Percentiles rank a stretch among this genome's conserved stretches.
These are phyloP conservation scores for Diphasiastrum complanatum DNA, from an alignment of 83 land plant genomes.

Conservation along the genomic window DNA sequence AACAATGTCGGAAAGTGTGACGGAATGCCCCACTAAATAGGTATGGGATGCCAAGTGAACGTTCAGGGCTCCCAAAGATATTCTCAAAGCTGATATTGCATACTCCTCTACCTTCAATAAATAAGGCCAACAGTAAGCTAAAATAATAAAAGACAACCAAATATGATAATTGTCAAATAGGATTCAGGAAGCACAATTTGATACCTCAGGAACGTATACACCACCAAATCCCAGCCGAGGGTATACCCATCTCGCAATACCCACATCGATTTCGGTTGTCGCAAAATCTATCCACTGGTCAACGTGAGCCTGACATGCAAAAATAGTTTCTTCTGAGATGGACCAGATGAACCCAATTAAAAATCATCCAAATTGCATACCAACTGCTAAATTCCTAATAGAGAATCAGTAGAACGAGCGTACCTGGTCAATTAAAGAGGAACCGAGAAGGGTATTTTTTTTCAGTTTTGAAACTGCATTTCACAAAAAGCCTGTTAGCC, in stretches of 20 bases:
- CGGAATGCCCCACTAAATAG: conserved; percentile 65
- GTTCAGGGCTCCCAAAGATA: conserved; percentile 49
- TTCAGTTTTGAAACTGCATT: conserved; percentile 61
- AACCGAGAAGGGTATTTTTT: conserved; percentile 48
- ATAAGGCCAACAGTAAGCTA: background rate
- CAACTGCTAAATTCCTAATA: background rate
- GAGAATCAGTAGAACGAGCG: background rate
- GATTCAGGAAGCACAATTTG: background rate
- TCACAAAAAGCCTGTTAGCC: background rate
- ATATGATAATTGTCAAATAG: background rate
- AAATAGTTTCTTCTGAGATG: background rate
- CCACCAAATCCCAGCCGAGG: conserved; percentile 58
- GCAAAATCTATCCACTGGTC: conserved; percentile 90
- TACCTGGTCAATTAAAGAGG: conserved; percentile 63
- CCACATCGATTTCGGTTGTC: conserved; percentile 50
- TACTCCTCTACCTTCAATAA: conserved; percentile 47
- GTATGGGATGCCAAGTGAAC: conserved; percentile 51
- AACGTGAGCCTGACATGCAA: conserved; percentile 52
- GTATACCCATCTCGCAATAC: conserved; percentile 38
- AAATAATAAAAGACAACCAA: background rate
- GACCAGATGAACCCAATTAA: background rate
- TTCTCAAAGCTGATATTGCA: conserved; percentile 42
- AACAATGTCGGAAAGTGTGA: conserved; percentile 79
- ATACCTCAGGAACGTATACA: conserved; percentile 43
- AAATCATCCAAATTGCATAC: background rate